phyloP scores from a whole-genome alignment of 106 monocot species.

The Posidonia australis region DNA sequence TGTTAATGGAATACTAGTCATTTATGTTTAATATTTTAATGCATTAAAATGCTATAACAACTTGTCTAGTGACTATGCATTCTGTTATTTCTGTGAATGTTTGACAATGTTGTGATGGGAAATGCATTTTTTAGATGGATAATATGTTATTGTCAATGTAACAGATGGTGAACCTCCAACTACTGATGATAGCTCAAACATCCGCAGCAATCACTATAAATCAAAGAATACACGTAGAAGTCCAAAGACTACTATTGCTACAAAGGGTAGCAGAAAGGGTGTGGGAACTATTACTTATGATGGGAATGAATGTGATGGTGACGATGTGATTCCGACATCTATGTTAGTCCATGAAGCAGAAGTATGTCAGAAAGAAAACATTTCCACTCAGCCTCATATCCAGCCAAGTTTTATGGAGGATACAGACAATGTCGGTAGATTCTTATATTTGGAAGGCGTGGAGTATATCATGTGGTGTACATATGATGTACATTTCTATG shows the following conservation, averaged over 20 bases:
- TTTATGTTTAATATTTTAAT: too few species aligned
- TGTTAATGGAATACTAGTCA: neutral
- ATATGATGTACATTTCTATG: constrained; percentile 99
- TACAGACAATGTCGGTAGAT: constrained; percentile 67
- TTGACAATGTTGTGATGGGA: too few species aligned
- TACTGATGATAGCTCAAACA: constrained; percentile 26
- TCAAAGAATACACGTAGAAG: constrained; percentile 29
- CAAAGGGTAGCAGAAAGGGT: constrained; percentile 19
- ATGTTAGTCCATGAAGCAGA: constrained; percentile 4
- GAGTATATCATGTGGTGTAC: constrained; percentile 99
- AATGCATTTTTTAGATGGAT: too few species aligned
- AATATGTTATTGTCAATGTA: neutral
- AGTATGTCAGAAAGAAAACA: constrained; percentile 6
- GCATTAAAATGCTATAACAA: too few species aligned
- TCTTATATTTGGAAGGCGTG: constrained; percentile 88
- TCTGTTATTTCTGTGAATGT: too few species aligned
- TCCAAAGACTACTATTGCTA: constrained; percentile 6
- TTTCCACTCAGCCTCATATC: too few species aligned
- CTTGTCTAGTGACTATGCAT: too few species aligned
- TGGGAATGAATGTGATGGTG: constrained; percentile 13
- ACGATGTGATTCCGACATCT: constrained; percentile 17
- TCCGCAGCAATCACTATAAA: constrained; percentile 24
- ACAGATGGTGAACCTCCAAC: constrained; percentile 72
- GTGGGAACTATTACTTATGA: constrained; percentile 17
- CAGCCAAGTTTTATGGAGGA: too few species aligned